Conservation (phyloP, 2,329 filamentous ascomycete genomes). For the Fusarium agapanthi region DNA sequence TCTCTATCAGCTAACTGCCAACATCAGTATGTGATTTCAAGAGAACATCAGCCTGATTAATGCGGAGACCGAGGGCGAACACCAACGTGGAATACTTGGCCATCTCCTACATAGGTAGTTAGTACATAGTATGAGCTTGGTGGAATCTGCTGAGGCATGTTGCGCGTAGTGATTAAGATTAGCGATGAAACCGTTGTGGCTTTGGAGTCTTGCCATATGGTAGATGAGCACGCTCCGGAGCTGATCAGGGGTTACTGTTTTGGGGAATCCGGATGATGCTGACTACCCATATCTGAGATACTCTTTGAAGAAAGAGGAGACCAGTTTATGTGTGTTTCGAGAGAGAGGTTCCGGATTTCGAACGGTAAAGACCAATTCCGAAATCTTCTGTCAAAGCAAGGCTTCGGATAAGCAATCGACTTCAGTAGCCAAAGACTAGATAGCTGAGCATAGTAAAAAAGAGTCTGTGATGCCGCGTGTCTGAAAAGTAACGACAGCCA, state of each 20-base stretch:
- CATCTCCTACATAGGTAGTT: not conserved
- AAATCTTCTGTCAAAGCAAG: not conserved
- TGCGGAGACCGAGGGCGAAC: not conserved
- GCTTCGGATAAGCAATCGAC: not conserved
- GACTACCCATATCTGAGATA: not conserved
- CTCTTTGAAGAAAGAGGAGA: not conserved
- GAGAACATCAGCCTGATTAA: not conserved
- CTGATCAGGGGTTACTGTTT: conserved; percentile 35
- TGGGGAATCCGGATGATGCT: conserved; percentile 35
- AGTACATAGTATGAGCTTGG: not conserved
- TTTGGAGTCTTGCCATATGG: conserved; percentile 6
- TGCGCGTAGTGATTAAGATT: conserved; percentile 1
- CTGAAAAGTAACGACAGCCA: not conserved
- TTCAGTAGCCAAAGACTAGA: not conserved
- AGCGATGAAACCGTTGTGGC: conserved; percentile 32
- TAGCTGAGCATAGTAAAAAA: not conserved
- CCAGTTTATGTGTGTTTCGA: not conserved
- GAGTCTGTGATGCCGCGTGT: not conserved
- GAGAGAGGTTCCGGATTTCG: not conserved
- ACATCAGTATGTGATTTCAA: not conserved
- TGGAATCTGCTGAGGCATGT: not conserved
- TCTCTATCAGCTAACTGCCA: conserved; percentile 24
- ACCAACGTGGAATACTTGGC: not conserved
- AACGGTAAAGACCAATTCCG: not conserved
- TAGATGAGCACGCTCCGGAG: not conserved